A percentile compares a stretch with the other conserved stretches of the same genome.
Conservation (phyloP, 768 basidiomycete species). For the Botryobasidium botryosum region DNA sequence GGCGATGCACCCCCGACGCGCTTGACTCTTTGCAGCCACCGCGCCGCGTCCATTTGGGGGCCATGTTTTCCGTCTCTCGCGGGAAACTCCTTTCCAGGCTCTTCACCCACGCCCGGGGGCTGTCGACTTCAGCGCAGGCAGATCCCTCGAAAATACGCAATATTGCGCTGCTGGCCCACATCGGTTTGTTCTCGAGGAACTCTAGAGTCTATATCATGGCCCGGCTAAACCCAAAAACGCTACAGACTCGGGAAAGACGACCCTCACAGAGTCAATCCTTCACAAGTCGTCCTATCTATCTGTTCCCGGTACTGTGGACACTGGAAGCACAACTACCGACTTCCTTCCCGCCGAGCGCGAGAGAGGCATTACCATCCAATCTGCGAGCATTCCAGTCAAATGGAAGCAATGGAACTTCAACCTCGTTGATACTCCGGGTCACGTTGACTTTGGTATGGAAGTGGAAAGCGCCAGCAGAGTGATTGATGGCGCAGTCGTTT, state of each 20-base stretch:
- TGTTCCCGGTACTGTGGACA: constrained; percentile 67
- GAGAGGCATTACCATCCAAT: constrained; percentile 83
- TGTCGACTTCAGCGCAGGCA: too few species aligned
- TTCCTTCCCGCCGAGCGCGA: constrained; percentile 81
- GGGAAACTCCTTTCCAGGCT: too few species aligned
- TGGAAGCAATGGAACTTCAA: constrained; percentile 80
- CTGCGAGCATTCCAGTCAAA: constrained; percentile 74
- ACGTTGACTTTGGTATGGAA: constrained; percentile 95
- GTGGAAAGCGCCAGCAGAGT: constrained; percentile 86
- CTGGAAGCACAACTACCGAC: constrained; percentile 80
- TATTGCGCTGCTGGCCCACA: constrained; percentile 79
- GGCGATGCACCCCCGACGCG: too few species aligned
- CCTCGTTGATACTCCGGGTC: constrained; percentile 79
- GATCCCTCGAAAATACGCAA: constrained; percentile 32
- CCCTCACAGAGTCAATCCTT: constrained; percentile 74
- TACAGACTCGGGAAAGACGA: constrained; percentile 78
- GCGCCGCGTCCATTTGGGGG: too few species aligned
- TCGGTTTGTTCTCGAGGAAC: constrained; percentile 32
- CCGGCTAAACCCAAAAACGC: not conserved
- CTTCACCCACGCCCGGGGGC: too few species aligned
- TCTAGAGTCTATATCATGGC: constrained; percentile 1
- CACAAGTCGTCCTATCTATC: constrained; percentile 56
- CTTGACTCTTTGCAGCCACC: too few species aligned
- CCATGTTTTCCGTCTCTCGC: too few species aligned
- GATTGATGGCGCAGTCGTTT: constrained; percentile 73